These are phyloP conservation scores for Dothistroma septosporum DNA, from an alignment of 2,329 filamentous ascomycete genomes.

Conservation along the genomic window DNA sequence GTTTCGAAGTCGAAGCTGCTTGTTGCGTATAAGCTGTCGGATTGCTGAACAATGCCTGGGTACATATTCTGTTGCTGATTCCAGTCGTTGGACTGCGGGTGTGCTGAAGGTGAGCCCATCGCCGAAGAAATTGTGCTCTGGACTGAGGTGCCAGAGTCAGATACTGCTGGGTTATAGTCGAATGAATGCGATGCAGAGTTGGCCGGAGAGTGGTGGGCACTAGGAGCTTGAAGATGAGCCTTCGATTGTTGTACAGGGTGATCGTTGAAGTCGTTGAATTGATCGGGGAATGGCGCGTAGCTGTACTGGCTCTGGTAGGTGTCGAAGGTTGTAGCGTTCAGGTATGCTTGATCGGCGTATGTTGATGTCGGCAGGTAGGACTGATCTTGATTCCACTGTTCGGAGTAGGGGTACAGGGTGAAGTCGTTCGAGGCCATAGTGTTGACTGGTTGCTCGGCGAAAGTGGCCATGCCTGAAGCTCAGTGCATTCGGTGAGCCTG, in stretches of 20 bases:
- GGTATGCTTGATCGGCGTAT: slow-evolving; percentile 28
- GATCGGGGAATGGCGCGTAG: slow-evolving; percentile 35
- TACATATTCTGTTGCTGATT: slow-evolving; percentile 45
- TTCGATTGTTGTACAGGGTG: slow-evolving; percentile 38
- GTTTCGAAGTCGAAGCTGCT: slow-evolving; percentile 54
- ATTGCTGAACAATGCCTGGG: slow-evolving; percentile 59
- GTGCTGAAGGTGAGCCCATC: slow-evolving; percentile 52
- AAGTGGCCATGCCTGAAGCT: slow-evolving; percentile 28
- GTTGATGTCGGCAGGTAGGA: slow-evolving; percentile 25
- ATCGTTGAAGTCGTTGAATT: slow-evolving; percentile 37
- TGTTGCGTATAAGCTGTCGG: slow-evolving; percentile 52
- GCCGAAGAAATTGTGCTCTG: slow-evolving; percentile 48
- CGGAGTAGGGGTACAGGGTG: slow-evolving; percentile 32
- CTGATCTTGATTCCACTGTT: slow-evolving; percentile 30
- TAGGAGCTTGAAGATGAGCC: slow-evolving; percentile 35
- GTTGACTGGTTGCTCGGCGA: slow-evolving; percentile 27
- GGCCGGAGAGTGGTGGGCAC: slow-evolving; percentile 41
- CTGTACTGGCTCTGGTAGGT: slow-evolving; percentile 34
- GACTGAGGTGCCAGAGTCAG: slow-evolving; percentile 49
- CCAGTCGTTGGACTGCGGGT: slow-evolving; percentile 59
- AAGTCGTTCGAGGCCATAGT: slow-evolving; percentile 33
- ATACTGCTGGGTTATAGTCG: slow-evolving; percentile 45
- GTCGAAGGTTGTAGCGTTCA: slow-evolving; percentile 35
- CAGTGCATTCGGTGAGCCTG: not conserved
- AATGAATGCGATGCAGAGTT: slow-evolving; percentile 45